Evolutionary conservation across 768 basidiomycete genomes (phyloP).

Genomic region (Boletus eberwhitei): DNA sequence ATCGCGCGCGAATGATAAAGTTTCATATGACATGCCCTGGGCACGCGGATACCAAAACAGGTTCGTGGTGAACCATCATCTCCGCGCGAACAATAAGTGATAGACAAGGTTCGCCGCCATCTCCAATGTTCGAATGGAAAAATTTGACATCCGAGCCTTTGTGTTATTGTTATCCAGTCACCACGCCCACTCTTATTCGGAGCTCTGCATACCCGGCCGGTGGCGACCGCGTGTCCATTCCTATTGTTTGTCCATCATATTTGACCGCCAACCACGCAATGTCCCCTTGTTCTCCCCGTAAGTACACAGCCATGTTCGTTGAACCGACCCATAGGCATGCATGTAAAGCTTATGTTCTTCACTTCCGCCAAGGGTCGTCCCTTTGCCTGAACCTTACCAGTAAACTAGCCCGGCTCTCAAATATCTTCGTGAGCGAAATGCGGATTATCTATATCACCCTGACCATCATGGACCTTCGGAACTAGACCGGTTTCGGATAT

Average conservation of each 20-base stretch:
- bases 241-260: constrained; percentile 28
- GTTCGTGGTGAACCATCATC: constrained; percentile 5
- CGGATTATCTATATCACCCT: constrained; percentile 19
- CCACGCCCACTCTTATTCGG: neutral
- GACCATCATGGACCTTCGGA: constrained; percentile 20
- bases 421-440: constrained; percentile 13
- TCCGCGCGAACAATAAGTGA: constrained; percentile 26
- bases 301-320: constrained; percentile 9
- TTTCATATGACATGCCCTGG: constrained; percentile 6
- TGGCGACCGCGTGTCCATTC: constrained; percentile 16
- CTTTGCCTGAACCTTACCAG: constrained; percentile 10
- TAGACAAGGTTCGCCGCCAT: constrained; percentile 28
- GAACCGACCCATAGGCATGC: constrained; percentile 2
- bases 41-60: constrained; percentile 9
- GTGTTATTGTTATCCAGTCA: constrained; percentile 21
- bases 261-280: constrained; percentile 3
- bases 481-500: constrained; percentile 38
- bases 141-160: constrained; percentile 9
- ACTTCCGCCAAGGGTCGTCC: constrained; percentile 14
- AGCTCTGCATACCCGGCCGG: constrained; percentile 1
- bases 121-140: constrained; percentile 29
- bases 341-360: constrained; percentile 16
- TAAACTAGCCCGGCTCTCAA: constrained; percentile 1
- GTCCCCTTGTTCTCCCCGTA: constrained; percentile 5
- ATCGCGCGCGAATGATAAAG: constrained; percentile 14